Conservation (phyloP, 1,284 basidiomycete genomes). For the Takashimella koratensis region DNA sequence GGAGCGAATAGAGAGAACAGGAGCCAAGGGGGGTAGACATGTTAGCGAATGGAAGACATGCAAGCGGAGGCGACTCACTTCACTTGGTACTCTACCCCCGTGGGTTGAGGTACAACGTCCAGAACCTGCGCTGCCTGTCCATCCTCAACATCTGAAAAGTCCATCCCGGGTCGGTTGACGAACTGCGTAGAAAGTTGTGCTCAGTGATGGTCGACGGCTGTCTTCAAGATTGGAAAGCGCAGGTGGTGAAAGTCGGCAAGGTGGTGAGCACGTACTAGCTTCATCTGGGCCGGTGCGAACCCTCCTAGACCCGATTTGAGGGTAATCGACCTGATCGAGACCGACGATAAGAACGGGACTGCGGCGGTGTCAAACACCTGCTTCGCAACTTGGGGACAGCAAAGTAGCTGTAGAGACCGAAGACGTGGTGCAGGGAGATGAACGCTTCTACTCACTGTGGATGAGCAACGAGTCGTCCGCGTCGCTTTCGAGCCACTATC, state of each 20-base stretch:
- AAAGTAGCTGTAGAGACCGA: background rate
- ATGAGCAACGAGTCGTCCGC: conserved; percentile 47
- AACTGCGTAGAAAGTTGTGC: no score
- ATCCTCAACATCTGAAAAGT: conserved; percentile 45
- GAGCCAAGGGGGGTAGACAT: background rate
- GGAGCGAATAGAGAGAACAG: no score
- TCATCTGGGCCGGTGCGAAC: conserved; percentile 35
- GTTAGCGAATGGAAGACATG: no score
- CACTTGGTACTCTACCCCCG: conserved; percentile 47
- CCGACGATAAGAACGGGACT: conserved; percentile 48
- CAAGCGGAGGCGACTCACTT: conserved; percentile 44
- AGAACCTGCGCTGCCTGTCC: conserved; percentile 36
- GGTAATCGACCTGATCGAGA: conserved; percentile 46
- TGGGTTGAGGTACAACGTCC: conserved; percentile 31
- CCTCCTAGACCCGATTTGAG: conserved; percentile 45
- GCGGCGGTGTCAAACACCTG: background rate
- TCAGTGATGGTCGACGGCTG: no score
- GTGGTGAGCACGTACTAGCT: conserved; percentile 31
- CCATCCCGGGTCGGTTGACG: conserved; percentile 40
- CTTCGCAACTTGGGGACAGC: background rate
- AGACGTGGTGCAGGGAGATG: no score
- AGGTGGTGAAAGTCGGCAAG: background rate
- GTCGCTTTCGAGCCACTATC: conserved; percentile 42
- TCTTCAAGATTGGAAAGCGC: background rate
- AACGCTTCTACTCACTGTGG: conserved; percentile 45